These are phyloP conservation scores for Lecanicillium sp. DNA, from an alignment of 2,329 filamentous ascomycete species.

Conservation along the genomic window DNA sequence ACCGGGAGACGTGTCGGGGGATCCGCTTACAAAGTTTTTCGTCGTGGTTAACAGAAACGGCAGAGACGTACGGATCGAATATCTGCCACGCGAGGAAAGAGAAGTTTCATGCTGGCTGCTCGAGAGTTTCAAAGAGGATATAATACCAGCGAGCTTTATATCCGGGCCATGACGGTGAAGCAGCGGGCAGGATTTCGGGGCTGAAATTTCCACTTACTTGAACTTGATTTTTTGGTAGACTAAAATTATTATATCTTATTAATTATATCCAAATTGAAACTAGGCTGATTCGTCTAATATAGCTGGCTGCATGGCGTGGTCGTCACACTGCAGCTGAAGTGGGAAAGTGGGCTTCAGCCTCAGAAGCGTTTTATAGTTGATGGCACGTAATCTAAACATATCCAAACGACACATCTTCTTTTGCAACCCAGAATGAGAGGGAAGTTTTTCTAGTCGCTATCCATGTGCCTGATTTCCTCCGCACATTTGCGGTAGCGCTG, in stretches of 20 bases:
- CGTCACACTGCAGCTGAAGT: background rate
- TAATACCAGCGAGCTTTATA: constrained; percentile 11
- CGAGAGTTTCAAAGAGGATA: constrained; percentile 14
- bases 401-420: too few species aligned
- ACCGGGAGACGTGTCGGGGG: background rate
- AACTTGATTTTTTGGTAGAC: too few species aligned
- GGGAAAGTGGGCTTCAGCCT: constrained; percentile 6
- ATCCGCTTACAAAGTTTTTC: constrained; percentile 4
- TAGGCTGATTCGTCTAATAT: too few species aligned
- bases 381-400: too few species aligned
- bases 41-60: constrained; percentile 5
- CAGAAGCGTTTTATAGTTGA: background rate
- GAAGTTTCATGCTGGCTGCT: constrained; percentile 10
- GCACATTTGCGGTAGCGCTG: background rate
- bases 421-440: too few species aligned
- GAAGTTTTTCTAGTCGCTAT: too few species aligned
- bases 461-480: too few species aligned
- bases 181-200: background rate
- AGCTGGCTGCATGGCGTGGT: background rate
- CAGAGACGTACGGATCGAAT: background rate
- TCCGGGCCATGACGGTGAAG: background rate
- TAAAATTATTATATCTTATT: too few species aligned
- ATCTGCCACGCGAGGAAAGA: background rate
- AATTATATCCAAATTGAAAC: too few species aligned
- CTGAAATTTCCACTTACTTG: too few species aligned